phyloP scores from a whole-genome alignment of 495 filamentous ascomycete genomes.

The Aspergillus leporis region DNA sequence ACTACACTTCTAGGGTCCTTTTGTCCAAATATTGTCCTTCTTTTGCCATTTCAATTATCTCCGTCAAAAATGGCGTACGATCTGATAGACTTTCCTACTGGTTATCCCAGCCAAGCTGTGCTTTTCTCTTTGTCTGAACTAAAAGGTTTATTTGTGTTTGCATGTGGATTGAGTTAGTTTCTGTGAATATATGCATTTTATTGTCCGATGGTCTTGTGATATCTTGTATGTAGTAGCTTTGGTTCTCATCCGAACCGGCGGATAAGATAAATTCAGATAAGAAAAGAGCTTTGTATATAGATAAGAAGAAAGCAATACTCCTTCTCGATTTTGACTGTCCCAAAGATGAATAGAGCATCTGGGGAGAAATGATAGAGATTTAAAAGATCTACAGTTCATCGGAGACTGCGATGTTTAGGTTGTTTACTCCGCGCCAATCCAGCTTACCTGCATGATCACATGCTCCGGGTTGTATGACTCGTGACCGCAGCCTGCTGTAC shows the following conservation, averaged over 20 bases:
- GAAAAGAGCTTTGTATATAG: not conserved
- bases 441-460: not conserved
- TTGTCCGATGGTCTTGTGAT: not conserved
- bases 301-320: too few species aligned
- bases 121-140: conserved; percentile 10
- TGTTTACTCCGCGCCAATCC: too few species aligned
- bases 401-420: too few species aligned
- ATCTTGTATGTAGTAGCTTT: conserved; percentile 16
- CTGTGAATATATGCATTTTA: conserved; percentile 1
- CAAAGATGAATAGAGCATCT: too few species aligned
- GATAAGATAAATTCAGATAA: conserved; percentile 1
- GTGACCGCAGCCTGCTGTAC: not conserved
- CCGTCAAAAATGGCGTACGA: not conserved
- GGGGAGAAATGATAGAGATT: not conserved
- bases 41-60: conserved; percentile 1
- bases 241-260: not conserved
- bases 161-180: not conserved
- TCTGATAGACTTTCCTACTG: conserved; percentile 4
- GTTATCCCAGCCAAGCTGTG: conserved; percentile 6
- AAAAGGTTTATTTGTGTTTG: conserved; percentile 5
- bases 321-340: too few species aligned
- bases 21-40: not conserved
- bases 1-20: not conserved
- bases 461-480: not conserved
- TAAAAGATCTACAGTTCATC: not conserved